Evolutionary conservation across 2,329 filamentous ascomycete genomes (phyloP).

Genomic region (Diatrype stigma): DNA sequence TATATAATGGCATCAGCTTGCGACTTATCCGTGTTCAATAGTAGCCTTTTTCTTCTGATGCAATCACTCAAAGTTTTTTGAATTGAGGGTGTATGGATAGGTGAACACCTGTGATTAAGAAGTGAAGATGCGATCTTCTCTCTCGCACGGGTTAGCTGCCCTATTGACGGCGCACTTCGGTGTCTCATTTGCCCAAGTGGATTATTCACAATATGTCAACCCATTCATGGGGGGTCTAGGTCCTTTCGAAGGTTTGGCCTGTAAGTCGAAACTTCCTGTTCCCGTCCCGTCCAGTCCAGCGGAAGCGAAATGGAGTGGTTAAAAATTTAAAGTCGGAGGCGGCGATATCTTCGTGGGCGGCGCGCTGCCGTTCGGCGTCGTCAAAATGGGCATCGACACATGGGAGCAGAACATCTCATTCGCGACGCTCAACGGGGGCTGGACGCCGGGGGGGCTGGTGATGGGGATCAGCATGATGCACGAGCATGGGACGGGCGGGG

Average conservation of each 20-base stretch:
- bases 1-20: no score
- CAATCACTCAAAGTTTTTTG: no score
- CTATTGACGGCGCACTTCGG: neutral
- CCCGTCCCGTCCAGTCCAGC: neutral
- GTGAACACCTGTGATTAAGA: no score
- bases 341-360: conserved; percentile 42
- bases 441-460: conserved; percentile 38
- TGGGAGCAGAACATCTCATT: conserved; percentile 13
- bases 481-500: conserved; percentile 53
- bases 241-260: conserved; percentile 37
- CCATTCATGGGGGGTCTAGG: conserved; percentile 47
- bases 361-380: conserved; percentile 39
- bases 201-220: conserved; percentile 42
- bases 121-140: no score
- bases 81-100: no score
- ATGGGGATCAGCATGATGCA: conserved; percentile 51
- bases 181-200: conserved; percentile 4
- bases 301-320: conserved; percentile 11
- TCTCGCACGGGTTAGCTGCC: no score
- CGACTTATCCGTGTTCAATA: no score
- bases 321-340: conserved; percentile 18
- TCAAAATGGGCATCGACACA: conserved; percentile 41
- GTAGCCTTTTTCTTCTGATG: no score
- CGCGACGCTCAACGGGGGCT: conserved; percentile 30
- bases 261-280: conserved; percentile 7